Evolutionary conservation across 805 yeast species (phyloP).

Genomic region (Spathaspora girioi): DNA sequence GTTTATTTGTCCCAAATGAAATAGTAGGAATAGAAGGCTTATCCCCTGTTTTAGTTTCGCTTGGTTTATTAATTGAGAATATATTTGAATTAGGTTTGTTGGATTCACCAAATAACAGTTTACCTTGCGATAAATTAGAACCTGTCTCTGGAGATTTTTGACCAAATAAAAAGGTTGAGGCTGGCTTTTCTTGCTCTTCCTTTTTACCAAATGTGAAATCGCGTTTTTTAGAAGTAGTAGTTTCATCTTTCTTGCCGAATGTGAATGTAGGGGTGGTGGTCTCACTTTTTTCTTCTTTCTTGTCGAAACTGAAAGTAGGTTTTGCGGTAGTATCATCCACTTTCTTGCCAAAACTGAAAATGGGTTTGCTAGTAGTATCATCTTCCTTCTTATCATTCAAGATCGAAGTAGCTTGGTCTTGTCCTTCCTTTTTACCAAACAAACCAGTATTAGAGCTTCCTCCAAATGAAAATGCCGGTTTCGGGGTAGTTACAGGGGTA

Average conservation of each 20-base stretch:
- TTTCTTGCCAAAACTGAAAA: conserved; percentile 1
- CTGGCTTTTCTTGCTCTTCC: neutral
- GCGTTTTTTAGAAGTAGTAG: neutral
- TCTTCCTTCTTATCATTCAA: neutral
- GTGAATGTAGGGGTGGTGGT: conserved; percentile 4
- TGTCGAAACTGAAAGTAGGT: conserved; percentile 7
- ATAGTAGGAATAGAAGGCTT: conserved; percentile 6
- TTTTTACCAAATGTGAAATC: neutral
- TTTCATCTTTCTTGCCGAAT: conserved; percentile 4
- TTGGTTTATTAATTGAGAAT: neutral
- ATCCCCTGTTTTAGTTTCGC: neutral
- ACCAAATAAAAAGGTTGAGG: neutral
- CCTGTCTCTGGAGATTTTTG: neutral
- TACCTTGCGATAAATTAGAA: neutral
- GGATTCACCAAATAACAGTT: neutral
- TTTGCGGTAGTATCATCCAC: neutral
- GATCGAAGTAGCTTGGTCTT: neutral
- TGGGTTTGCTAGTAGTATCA: neutral
- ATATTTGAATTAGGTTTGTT: neutral
- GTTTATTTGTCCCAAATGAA: conserved; percentile 14
- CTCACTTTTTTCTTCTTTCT: neutral
- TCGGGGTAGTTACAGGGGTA: neutral
- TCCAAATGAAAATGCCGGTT: neutral
- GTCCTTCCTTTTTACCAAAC: conserved; percentile 7
- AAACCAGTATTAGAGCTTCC: conserved; percentile 9